phyloP scores from a whole-genome alignment of 306 rosid species.

The Delonix regia region DNA sequence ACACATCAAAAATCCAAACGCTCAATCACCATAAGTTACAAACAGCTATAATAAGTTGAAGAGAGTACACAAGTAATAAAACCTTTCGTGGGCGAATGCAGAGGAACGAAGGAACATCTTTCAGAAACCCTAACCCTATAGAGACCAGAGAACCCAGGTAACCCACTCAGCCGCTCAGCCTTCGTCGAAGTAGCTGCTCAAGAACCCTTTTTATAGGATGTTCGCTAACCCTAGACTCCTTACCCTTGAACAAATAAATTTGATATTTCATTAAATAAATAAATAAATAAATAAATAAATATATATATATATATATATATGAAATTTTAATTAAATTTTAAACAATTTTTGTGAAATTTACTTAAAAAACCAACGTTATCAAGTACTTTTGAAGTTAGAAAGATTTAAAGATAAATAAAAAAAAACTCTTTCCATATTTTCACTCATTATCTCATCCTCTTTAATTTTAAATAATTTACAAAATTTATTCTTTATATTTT shows the following conservation, averaged over 20 bases:
- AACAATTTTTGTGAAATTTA: too few relatives aligned
- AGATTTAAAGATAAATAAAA: too few relatives aligned
- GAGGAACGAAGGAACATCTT: neutral
- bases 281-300: too few relatives aligned
- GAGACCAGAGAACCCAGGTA: neutral
- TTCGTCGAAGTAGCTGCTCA: neutral
- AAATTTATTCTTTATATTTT: too few relatives aligned
- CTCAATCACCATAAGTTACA: neutral
- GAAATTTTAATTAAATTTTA: too few relatives aligned
- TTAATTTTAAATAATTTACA: too few relatives aligned
- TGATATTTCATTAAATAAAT: too few relatives aligned
- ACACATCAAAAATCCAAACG: neutral
- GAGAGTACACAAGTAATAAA: neutral
- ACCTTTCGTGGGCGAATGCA: neutral
- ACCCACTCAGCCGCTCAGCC: neutral
- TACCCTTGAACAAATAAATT: neutral
- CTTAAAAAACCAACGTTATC: too few relatives aligned
- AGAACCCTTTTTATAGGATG: neutral
- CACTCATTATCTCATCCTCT: too few relatives aligned
- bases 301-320: too few relatives aligned
- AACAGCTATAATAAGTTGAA: neutral
- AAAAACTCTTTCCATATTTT: too few relatives aligned
- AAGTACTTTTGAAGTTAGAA: too few relatives aligned
- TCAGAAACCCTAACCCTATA: neutral
- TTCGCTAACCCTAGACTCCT: neutral